Evolutionary conservation across 305 asterid species (phyloP), one percentile per base, ranked within the genome.

Genomic region (Solanum hybrid): DNA sequence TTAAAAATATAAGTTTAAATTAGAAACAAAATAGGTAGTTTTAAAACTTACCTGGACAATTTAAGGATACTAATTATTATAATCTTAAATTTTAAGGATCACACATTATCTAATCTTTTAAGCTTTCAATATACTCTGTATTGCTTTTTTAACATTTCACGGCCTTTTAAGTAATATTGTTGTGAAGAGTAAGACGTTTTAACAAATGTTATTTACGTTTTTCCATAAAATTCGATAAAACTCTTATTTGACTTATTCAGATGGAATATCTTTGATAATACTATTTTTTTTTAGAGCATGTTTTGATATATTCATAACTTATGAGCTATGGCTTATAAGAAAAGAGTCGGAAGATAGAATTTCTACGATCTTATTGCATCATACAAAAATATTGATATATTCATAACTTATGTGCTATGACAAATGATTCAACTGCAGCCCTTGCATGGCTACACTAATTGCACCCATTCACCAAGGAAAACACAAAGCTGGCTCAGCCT

Each of bases 401-500:
- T 42, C 18, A 42, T 40, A 42, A 12, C 18, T 46, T 13, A 13
- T 46, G 61, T 6, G 20, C 61, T 46, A 46, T 46, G 61, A 5
- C 61, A 42, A 42, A 13, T 89, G 91, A 78, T 40, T 33, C 78
- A 89, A 46, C 35, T 89, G 91, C 42, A 89, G 75, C 24, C 91
- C 91, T 73, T 89, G 91, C 73, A 46, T 73, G 40, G 69, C 91
- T 74, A 85, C 89, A 4, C 35, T 89, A 24, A 74, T 46, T 31
- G 35, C 71, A 20, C 57, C 86, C 13, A 31, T 73, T 6, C 89
- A 51, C 51, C 89, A 89, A 33, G 29, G 76, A n/a, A 84, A 39
- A 89, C n/a, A n/a, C 11, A 20, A 20, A 18, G 10, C 28, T 33
- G 40, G 51, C 14, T 40, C 51, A 40, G 14, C 51, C 51, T 40